phyloP scores from a whole-genome alignment of 768 basidiomycete species.

The Boletus tylopilopsis region DNA sequence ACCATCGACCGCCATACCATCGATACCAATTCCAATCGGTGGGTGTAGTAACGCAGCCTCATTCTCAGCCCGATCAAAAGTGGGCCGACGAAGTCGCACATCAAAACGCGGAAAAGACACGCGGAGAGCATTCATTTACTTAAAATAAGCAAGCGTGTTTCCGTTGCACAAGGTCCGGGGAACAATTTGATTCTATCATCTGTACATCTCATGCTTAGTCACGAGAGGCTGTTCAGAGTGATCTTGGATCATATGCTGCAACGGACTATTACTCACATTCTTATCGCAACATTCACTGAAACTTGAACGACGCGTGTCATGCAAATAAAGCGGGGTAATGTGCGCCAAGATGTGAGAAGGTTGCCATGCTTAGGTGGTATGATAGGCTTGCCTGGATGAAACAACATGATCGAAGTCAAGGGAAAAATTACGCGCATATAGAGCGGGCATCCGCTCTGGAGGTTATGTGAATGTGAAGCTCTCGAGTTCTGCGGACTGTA shows the following conservation, averaged over 20 bases:
- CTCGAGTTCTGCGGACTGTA: neutral
- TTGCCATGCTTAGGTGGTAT: too few relatives aligned
- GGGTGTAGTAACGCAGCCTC: neutral
- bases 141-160: neutral
- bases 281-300: neutral
- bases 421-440: neutral
- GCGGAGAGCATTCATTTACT: neutral
- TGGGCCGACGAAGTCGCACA: neutral
- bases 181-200: neutral
- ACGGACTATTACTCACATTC: neutral
- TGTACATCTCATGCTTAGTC: neutral
- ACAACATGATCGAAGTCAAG: neutral
- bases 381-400: neutral
- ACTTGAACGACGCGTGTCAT: neutral
- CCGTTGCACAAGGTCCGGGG: neutral
- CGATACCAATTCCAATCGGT: neutral
- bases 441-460: neutral
- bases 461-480: neutral
- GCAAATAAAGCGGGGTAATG: neutral
- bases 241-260: neutral
- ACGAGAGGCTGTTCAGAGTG: neutral
- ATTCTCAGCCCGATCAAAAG: neutral
- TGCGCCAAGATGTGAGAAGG: neutral
- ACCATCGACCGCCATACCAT: too few relatives aligned
- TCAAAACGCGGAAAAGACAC: neutral